Evolutionary conservation across 768 basidiomycete species (phyloP), one percentile per base, ranked within the genome.

Genomic region (Russula vinacea): DNA sequence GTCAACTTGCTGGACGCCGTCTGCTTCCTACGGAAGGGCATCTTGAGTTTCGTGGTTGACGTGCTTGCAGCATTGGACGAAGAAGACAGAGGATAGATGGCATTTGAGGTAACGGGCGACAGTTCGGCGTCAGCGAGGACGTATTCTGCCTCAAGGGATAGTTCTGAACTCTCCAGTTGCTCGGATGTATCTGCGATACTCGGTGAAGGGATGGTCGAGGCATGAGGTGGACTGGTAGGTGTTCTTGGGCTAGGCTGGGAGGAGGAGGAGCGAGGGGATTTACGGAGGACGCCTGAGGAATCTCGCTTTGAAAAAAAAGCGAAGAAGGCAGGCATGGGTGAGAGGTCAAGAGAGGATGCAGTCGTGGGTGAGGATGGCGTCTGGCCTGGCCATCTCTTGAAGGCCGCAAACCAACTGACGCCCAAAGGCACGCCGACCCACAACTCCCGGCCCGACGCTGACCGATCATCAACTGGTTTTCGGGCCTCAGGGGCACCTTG

Each of bases 21-120:
- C 52, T 61, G 62, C 17, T 69, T 71, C 68, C 73, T 79, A 61
- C 79, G 73, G 62, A 83, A 82, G 24, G 78, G 80, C 0, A 82
- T 73, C 61, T 70, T 78, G 57, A 81, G 73, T 68, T 77, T 83
- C 69, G 77, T 78, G 0, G 82, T 77, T 0, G 80, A 79, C 0
- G 76, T 69, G 14, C 37, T 56, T 16, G 64, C 47, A 19, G n/a
- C 32, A 0, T 68, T 65, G 13, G 73, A 39, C 58, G 51, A 52
- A n/a, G 29, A 29, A 29, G 29, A 29, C 29, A 33, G 26, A 10
- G 56, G 54, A 58, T 65, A 59, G 58, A 60, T 11, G 24, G 2
- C 16, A 57, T 13, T 47, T 5, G 59, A 33, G 9, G 2, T 62
- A 22, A 57, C 35, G 42, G 69, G 51, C 22, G 67, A 66, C 0